Percentiles rank a stretch among this genome's conserved stretches.
Evolutionary conservation across 768 basidiomycete species (phyloP).

Genomic region (Russula compacta): DNA sequence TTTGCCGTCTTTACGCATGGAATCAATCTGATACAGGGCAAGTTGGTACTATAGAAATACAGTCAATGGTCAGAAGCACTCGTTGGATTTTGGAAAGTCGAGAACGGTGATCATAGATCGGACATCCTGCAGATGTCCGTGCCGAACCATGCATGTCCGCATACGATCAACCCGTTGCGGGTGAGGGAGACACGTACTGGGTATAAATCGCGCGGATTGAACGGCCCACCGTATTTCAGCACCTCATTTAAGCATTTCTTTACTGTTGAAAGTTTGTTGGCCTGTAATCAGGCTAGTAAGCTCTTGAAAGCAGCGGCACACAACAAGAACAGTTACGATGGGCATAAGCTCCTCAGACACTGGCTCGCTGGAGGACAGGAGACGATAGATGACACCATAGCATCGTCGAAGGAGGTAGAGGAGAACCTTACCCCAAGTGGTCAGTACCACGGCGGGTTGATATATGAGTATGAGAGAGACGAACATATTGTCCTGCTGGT

Average conservation of each 20-base stretch:
- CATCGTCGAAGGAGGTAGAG: slow-evolving; percentile 90
- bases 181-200: slow-evolving; percentile 48
- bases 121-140: slow-evolving; percentile 6
- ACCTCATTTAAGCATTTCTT: slow-evolving; percentile 97
- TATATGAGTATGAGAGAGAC: slow-evolving; percentile 25
- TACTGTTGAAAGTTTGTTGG: slow-evolving; percentile 92
- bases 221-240: slow-evolving; percentile 88
- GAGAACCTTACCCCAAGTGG: slow-evolving; percentile 52
- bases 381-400: slow-evolving; percentile 89
- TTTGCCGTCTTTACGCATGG: slow-evolving; percentile 85
- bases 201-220: slow-evolving; percentile 85
- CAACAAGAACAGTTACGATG: slow-evolving; percentile 43
- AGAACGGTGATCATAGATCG: background rate
- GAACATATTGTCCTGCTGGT: slow-evolving; percentile 90
- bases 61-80: background rate
- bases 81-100: background rate
- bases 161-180: background rate
- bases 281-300: slow-evolving; percentile 36
- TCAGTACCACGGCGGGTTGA: slow-evolving; percentile 1
- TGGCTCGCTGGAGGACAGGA: slow-evolving; percentile 92
- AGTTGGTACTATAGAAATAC: slow-evolving; percentile 68
- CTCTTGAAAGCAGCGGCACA: background rate
- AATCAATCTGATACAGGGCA: slow-evolving; percentile 91
- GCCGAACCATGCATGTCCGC: background rate
- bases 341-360: slow-evolving; percentile 99